Percentiles rank a stretch among this genome's conserved stretches.
phyloP scores from a whole-genome alignment of 179 eudicot species.

The Patellifolia procumbens region DNA sequence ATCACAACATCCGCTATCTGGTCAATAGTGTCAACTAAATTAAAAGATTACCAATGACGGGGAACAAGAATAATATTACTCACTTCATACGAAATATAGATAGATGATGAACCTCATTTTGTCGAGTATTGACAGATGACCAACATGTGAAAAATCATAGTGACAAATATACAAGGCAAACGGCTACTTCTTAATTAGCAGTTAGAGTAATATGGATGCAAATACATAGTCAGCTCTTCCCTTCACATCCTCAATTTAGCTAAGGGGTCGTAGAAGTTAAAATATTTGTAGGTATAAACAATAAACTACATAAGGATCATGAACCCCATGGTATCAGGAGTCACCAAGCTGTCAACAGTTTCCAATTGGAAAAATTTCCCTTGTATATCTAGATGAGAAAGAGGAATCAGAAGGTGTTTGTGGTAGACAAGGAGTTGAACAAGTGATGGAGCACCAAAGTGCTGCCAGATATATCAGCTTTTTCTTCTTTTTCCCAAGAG shows the following conservation, averaged over 20 bases:
- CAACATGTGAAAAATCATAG: not conserved
- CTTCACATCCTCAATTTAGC: not conserved
- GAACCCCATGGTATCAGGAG: not conserved
- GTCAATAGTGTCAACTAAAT: constrained; percentile 23
- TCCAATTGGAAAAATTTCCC: not conserved
- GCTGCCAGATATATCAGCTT: not conserved
- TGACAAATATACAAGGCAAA: not conserved
- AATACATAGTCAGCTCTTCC: not conserved
- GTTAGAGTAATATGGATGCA: not conserved
- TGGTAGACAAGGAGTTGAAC: not conserved
- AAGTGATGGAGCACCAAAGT: not conserved
- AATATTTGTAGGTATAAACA: not conserved
- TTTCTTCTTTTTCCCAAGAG: not conserved
- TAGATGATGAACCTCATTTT: not conserved
- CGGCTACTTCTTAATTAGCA: not conserved
- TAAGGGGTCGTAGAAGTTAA: not conserved
- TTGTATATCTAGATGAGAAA: not conserved
- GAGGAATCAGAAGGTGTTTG: not conserved
- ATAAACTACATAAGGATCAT: not conserved
- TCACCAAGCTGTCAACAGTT: not conserved
- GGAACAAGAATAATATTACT: not conserved
- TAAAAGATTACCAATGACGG: not conserved
- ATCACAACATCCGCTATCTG: constrained; percentile 39
- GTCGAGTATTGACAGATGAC: not conserved
- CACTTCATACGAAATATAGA: not conserved